Base-by-base conservation (phyloP, 345 rosid genomes). In the Cochlearia excelsa region DNA sequence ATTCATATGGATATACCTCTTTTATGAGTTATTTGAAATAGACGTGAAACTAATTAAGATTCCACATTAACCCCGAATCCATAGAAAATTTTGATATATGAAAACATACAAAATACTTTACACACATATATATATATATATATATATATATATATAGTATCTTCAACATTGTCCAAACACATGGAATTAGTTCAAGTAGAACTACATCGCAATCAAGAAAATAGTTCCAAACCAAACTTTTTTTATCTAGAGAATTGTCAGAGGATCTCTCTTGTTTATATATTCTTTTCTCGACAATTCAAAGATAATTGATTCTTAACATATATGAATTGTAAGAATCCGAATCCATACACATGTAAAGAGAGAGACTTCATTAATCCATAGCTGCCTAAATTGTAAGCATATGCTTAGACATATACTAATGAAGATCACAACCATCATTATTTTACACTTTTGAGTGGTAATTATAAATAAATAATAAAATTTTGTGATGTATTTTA, bases 351-450 rank as follows among this genome's bases (percentile, higher is more conserved):
- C 49, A 61, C 61, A 54, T 5, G 9, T 51, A 8, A 39, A 43
- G 46, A 43, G 38, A 26, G 31, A 60, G 73, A 54, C n/a, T 63
- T 62, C 37, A 43, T 16, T 42, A 62, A 50, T 69, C 65, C 42
- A 56, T 57, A 30, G 54, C 29, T 38, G 69, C 60, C 54, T 63
- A 51, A 39, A 39, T 57, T 57, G 49, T 56, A 9, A 63, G 74
- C 60, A 70, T 70, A 63, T 70, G 65, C 74, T 63, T 57, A 49
- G 40, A 57, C 69, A 70, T 70, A 70, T 70, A 35, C 74, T 70
- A 37, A 52, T 29, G 55, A 34, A 37, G 35, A 30, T 68, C 23
- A 16, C 23, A 54, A 23, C 57, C 46, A 62, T 69, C 68, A 46
- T 51, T 57, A 40, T 49, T 49, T 50, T 47, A 42, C 57, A 10